A percentile compares a stretch with the other conserved stretches of the same genome.
phyloP scores from a whole-genome alignment of 768 basidiomycete genomes.

The Rickenella mellea region DNA sequence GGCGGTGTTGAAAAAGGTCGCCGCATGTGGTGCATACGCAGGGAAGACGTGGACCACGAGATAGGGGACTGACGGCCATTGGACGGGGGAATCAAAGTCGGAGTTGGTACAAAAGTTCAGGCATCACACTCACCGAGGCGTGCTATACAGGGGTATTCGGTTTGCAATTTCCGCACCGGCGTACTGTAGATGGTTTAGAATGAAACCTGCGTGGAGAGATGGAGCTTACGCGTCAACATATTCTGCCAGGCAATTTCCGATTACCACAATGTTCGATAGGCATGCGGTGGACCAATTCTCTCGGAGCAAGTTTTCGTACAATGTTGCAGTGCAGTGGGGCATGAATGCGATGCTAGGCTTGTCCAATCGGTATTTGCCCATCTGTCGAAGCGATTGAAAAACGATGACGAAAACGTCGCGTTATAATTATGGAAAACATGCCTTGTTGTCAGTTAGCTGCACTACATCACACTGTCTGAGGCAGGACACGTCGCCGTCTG shows the following conservation, averaged over 20 bases:
- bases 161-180: slow-evolving; percentile 38
- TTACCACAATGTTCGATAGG: slow-evolving; percentile 40
- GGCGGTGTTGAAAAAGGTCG: slow-evolving; percentile 61
- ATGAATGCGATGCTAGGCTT: slow-evolving; percentile 60
- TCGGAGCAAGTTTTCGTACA: slow-evolving; percentile 58
- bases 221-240: slow-evolving; percentile 55
- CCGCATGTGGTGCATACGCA: slow-evolving; percentile 36
- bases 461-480: slow-evolving; percentile 30
- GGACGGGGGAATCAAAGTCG: slow-evolving; percentile 6
- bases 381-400: slow-evolving; percentile 17
- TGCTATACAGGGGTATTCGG: slow-evolving; percentile 41
- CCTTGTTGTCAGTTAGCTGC: slow-evolving; percentile 36
- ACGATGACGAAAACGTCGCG: slow-evolving; percentile 1
- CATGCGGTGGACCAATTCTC: slow-evolving; percentile 46
- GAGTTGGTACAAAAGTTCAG: slow-evolving; percentile 6
- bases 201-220: slow-evolving; percentile 9
- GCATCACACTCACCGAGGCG: slow-evolving; percentile 36
- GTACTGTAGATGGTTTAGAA: too few species aligned
- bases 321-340: slow-evolving; percentile 68
- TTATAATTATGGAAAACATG: slow-evolving; percentile 25
- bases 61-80: slow-evolving; percentile 30
- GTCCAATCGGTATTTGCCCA: slow-evolving; percentile 19
- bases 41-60: slow-evolving; percentile 42
- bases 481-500: slow-evolving; percentile 45
- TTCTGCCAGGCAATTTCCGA: slow-evolving; percentile 58